A percentile compares a stretch with the other conserved stretches of the same genome.
phyloP scores from a whole-genome alignment of 164 flowering plant genomes.

The Magnolia kwangsiensis region DNA sequence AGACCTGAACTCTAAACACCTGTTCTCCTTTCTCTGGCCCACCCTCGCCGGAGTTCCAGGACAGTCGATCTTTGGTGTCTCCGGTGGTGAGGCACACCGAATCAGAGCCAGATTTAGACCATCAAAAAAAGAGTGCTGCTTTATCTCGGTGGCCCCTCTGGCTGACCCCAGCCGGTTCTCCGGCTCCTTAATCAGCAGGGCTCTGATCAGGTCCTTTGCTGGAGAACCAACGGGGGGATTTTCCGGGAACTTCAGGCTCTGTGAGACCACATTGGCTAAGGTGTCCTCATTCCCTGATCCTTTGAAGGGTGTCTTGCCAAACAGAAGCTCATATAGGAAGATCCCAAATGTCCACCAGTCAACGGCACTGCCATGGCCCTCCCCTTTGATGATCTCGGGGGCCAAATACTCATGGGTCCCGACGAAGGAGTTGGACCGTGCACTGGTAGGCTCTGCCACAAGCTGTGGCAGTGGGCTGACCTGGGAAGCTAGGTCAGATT shows the following conservation, averaged over 20 bases:
- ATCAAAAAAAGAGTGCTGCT: slow-evolving; percentile 73
- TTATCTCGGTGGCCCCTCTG: slow-evolving; percentile 85
- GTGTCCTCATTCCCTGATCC: slow-evolving; percentile 72
- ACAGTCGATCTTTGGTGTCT: slow-evolving; percentile 46
- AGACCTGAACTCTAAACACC: slow-evolving; percentile 15
- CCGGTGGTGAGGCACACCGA: slow-evolving; percentile 72
- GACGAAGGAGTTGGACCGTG: slow-evolving; percentile 87
- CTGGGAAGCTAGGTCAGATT: slow-evolving; percentile 39
- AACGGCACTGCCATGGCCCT: slow-evolving; percentile 87
- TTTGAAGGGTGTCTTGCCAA: slow-evolving; percentile 81
- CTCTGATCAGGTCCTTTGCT: slow-evolving; percentile 66
- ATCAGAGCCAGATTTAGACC: slow-evolving; percentile 87
- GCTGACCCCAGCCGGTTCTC: slow-evolving; percentile 64
- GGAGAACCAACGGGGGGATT: slow-evolving; percentile 51
- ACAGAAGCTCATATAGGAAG: slow-evolving; percentile 71
- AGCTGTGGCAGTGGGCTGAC: slow-evolving; percentile 67
- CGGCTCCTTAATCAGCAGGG: slow-evolving; percentile 66
- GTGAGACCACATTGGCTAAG: slow-evolving; percentile 61
- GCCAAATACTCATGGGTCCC: slow-evolving; percentile 94
- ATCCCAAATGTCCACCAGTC: slow-evolving; percentile 97
- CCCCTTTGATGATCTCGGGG: slow-evolving; percentile 82
- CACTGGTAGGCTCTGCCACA: slow-evolving; percentile 81
- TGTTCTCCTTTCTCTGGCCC: slow-evolving; percentile 27
- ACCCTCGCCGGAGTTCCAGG: slow-evolving; percentile 16
- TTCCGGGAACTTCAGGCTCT: slow-evolving; percentile 61